Conservation (phyloP, 345 rosid genomes). For the Kernera saxatilis region DNA sequence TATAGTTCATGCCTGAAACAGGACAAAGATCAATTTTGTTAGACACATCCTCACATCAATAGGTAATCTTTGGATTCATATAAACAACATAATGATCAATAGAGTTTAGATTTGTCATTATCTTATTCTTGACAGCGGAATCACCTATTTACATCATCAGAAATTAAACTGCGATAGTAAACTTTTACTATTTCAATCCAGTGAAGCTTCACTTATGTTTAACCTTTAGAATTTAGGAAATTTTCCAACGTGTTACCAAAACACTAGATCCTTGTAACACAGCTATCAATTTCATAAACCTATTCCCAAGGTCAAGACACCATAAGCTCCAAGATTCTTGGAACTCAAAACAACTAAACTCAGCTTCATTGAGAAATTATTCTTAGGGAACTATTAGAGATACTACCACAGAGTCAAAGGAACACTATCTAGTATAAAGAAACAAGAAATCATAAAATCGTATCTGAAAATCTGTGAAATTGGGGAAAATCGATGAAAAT, state of each 20-base stretch:
- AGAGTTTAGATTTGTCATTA: background rate
- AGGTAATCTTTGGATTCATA: background rate
- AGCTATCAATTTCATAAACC: background rate
- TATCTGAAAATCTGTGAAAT: background rate
- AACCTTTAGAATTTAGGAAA: background rate
- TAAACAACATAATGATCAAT: background rate
- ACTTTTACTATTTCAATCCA: background rate
- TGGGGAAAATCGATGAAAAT: background rate
- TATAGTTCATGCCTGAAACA: conserved; percentile 84
- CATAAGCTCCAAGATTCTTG: background rate
- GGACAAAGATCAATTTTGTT: background rate
- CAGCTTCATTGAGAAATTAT: background rate
- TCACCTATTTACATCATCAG: background rate
- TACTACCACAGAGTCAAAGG: background rate
- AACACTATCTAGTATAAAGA: background rate
- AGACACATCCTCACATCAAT: background rate
- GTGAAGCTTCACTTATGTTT: background rate
- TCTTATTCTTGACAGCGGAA: background rate
- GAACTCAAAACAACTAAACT: background rate
- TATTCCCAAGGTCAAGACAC: background rate
- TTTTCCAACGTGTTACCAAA: background rate
- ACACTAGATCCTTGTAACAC: background rate
- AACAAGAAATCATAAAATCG: background rate
- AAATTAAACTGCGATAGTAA: background rate
- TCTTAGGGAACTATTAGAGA: background rate